Evolutionary conservation across 192 early-diverging fungal genomes (phyloP).

Genomic region (Entomortierella parvispora): DNA sequence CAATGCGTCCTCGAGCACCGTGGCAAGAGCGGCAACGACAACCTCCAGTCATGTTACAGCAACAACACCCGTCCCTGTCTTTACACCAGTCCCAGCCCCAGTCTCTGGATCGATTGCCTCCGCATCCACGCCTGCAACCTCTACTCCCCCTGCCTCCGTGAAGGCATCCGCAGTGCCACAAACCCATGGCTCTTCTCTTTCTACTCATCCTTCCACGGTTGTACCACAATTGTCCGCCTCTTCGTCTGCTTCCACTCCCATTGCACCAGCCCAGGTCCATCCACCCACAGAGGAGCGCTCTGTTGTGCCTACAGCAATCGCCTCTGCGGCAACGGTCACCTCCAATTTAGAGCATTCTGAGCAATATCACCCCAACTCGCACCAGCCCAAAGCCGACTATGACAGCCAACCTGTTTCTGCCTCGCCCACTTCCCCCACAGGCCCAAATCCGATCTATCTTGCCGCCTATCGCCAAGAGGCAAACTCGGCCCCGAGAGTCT

Average conservation of each 20-base stretch:
- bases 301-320: not conserved
- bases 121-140: not conserved
- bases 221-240: not conserved
- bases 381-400: not conserved
- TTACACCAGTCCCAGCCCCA: conserved; percentile 1
- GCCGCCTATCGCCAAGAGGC: not conserved
- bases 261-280: conserved; percentile 6
- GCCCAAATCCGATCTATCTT: not conserved
- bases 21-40: too few relatives aligned
- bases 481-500: not conserved
- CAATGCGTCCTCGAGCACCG: not conserved
- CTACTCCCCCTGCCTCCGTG: not conserved
- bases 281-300: conserved; percentile 8
- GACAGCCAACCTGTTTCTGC: not conserved
- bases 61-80: not conserved
- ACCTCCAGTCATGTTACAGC: too few relatives aligned
- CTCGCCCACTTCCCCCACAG: not conserved
- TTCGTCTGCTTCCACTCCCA: not conserved
- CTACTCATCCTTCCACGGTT: conserved; percentile 1
- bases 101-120: not conserved
- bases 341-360: conserved; percentile 39
- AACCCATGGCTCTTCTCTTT: not conserved
- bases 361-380: not conserved
- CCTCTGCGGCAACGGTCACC: not conserved
- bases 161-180: conserved; percentile 16